Base-by-base conservation (phyloP, 164 flowering plant species). In the Aristolochia fimbriata region DNA sequence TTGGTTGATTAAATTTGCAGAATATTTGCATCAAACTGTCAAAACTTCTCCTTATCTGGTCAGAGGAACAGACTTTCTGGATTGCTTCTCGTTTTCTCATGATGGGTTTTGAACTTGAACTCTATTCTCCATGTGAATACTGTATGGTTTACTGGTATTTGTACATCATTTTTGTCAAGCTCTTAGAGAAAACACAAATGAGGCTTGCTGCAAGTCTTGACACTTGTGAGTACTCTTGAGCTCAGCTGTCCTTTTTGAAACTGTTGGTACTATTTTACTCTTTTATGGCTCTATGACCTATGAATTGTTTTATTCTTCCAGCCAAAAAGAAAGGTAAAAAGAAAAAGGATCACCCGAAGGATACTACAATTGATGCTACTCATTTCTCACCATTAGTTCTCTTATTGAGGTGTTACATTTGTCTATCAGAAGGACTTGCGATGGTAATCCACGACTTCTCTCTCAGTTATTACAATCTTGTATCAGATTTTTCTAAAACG, bases 111-210 rank as follows among this genome's bases (percentile, higher is more conserved):
- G 99, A 94, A 59, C 67, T 94, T 68, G 99, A 88, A 46, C 90
- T 94, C 31, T 94, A 94, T 71, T 88, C 96, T n/a, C 81, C 86
- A 8, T 65, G 77, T 67, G 97, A 94, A 66, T 94, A 88, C 74
- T 91, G 97, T 83, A 94, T 94, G 99, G 89, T 88, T 11, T 91
- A 94, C 69, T 91, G 97, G 99, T 94, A 88, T 77, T 63, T 81
- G 59, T 85, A 84, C 68, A 78, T 82, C 58, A 74, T 87, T 59
- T 66, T 81, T 57, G 73, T 83, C 73, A 88, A 85, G 73, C 96
- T 88, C 60, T 81, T 83, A 12, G 99, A 94, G 74, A 86, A 80
- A 73, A 68, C 79, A 49, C 91, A 88, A 77, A 65, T 83, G 50
- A 85, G 69, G 76, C 67, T 71, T 69, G 63, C 70, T 54, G 37